Evolutionary conservation across 345 rosid genomes (phyloP).

Genomic region (Salix brachista): DNA sequence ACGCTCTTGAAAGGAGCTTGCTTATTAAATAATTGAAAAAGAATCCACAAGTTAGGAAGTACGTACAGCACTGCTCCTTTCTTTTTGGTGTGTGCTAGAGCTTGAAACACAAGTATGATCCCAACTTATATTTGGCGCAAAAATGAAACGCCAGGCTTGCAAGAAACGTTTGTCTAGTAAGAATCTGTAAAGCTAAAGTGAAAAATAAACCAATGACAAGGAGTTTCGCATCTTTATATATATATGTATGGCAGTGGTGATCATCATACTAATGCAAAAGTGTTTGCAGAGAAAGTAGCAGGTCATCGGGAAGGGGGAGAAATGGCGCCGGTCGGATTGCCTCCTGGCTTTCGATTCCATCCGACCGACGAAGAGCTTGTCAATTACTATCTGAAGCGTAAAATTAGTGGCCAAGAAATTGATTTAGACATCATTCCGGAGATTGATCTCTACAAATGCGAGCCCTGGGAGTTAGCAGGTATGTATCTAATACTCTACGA

Average conservation of each 20-base stretch:
- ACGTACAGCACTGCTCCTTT: neutral
- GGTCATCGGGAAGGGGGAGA: neutral
- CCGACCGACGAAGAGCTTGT: constrained; percentile 96
- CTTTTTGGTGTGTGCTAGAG: neutral
- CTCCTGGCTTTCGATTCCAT: constrained; percentile 93
- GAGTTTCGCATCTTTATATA: constrained; percentile 16
- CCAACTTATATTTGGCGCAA: neutral
- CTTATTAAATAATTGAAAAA: neutral
- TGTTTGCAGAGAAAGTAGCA: neutral
- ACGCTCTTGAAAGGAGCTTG: neutral
- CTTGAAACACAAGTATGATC: neutral
- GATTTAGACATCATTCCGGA: constrained; percentile 95
- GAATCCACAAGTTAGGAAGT: neutral
- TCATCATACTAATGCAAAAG: neutral
- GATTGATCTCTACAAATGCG: constrained; percentile 96
- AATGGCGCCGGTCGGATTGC: constrained; percentile 76
- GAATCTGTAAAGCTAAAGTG: constrained; percentile 36
- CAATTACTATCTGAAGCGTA: constrained; percentile 84
- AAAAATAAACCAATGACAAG: constrained; percentile 19
- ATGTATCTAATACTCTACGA: neutral
- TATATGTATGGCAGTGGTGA: neutral
- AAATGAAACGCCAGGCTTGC: constrained; percentile 30
- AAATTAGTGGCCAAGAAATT: constrained; percentile 74
- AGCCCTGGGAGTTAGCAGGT: constrained; percentile 96
- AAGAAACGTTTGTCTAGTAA: constrained; percentile 38